Evolutionary conservation across 73 alveolate genomes (phyloP).

Genomic region (Tetrahymena elliotti): DNA sequence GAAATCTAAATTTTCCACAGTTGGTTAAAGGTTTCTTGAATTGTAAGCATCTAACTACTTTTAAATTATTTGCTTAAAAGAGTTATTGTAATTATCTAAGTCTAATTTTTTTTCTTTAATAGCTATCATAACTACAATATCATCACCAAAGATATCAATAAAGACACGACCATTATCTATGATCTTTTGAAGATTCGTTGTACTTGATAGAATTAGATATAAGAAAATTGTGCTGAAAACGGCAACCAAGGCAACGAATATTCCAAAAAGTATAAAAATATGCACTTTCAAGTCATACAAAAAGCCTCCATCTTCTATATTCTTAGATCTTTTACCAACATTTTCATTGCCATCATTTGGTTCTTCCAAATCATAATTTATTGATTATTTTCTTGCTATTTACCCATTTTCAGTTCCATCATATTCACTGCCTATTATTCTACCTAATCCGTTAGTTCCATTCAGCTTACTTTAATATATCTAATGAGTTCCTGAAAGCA

Average conservation of each 20-base stretch:
- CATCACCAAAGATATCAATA: not conserved
- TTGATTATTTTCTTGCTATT: not conserved
- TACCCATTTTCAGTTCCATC: not conserved
- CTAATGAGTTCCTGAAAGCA: not conserved
- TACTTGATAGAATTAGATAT: not conserved
- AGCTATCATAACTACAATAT: not conserved
- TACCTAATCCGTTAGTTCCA: not conserved
- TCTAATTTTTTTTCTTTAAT: not conserved
- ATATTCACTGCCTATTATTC: not conserved
- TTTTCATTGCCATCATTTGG: not conserved
- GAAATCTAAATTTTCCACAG: not conserved
- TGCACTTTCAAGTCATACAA: not conserved
- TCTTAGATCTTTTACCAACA: not conserved
- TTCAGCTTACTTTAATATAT: not conserved
- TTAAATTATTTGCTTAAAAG: not conserved
- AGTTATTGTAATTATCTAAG: not conserved
- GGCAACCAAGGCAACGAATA: not conserved
- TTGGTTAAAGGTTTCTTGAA: not conserved
- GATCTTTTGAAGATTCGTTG: not conserved
- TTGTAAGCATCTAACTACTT: not conserved
- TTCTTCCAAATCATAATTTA: not conserved
- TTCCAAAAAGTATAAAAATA: not conserved
- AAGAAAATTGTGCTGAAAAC: not conserved
- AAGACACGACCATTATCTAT: not conserved
- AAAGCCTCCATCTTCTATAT: not conserved